Evolutionary conservation across 495 filamentous ascomycete genomes (phyloP).

Genomic region (Aspergillus sclerotiicarbonarius): DNA sequence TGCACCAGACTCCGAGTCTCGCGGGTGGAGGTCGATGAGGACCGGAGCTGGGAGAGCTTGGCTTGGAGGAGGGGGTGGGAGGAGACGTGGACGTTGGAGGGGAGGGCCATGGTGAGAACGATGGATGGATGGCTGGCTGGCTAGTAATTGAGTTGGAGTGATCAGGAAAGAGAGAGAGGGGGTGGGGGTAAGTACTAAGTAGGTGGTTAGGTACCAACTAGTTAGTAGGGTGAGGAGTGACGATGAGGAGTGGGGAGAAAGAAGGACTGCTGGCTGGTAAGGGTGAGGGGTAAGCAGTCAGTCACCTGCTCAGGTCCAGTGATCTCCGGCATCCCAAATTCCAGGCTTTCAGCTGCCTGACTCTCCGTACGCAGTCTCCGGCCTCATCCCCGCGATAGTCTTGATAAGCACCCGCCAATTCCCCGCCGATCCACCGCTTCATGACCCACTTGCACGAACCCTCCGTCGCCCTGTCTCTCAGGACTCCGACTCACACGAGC

Average conservation of each 20-base stretch:
- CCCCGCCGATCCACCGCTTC: not conserved
- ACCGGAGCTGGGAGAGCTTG: conserved; percentile 88
- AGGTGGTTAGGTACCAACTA: not conserved
- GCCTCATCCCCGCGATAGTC: not conserved
- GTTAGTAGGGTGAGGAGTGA: too few relatives aligned
- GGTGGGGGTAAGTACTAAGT: conserved; percentile 3
- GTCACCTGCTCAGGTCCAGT: conserved; percentile 16
- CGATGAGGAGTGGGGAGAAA: too few relatives aligned
- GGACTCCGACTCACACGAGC: too few relatives aligned
- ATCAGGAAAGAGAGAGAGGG: not conserved
- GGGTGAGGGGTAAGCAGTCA: conserved; percentile 15
- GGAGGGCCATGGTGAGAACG: conserved; percentile 29
- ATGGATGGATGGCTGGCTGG: too few relatives aligned
- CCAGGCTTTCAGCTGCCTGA: not conserved
- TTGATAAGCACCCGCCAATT: conserved; percentile 8
- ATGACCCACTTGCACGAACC: conserved; percentile 5
- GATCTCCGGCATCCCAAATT: not conserved
- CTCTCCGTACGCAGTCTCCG: not conserved
- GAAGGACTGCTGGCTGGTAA: not conserved
- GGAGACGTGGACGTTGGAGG: conserved; percentile 68
- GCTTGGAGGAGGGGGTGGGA: conserved; percentile 80
- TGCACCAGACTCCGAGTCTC: conserved; percentile 81
- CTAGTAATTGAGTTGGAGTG: not conserved
- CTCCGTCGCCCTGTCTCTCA: too few relatives aligned
- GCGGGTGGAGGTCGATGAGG: conserved; percentile 60